phyloP scores from a whole-genome alignment of 2,329 filamentous ascomycete species.

The Diatrype stigma region DNA sequence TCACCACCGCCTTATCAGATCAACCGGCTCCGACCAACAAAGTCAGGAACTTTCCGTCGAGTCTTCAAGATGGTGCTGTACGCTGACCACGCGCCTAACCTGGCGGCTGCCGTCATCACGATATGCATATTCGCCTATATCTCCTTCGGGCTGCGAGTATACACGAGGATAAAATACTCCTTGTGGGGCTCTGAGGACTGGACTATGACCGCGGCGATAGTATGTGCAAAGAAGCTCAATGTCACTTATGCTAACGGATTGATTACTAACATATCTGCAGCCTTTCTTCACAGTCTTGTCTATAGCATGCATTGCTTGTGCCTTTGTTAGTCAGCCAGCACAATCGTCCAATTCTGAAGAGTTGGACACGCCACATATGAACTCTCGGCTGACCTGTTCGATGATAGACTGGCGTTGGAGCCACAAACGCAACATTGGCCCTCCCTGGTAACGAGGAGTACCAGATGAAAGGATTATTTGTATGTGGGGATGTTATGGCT shows the following conservation, averaged over 20 bases:
- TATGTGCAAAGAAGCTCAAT: not conserved
- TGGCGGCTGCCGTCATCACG: conserved; percentile 14
- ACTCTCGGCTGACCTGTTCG: not conserved
- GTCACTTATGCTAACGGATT: too few species aligned
- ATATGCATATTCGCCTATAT: conserved; percentile 9
- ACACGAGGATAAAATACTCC: conserved; percentile 6
- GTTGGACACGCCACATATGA: not conserved
- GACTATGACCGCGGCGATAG: conserved; percentile 12
- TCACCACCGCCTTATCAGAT: too few species aligned
- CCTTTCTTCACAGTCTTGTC: conserved; percentile 10
- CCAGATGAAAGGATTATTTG: conserved; percentile 8
- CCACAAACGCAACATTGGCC: conserved; percentile 1
- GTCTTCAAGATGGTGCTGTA: conserved; percentile 7
- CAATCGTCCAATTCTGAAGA: not conserved
- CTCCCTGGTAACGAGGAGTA: conserved; percentile 11
- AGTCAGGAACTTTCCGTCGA: too few species aligned
- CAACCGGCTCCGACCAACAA: too few species aligned
- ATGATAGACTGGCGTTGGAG: conserved; percentile 9
- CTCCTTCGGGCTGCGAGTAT: conserved; percentile 9
- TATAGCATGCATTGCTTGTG: conserved; percentile 9
- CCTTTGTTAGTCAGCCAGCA: conserved; percentile 2
- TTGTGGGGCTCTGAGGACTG: conserved; percentile 15
- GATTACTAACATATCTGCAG: not conserved
- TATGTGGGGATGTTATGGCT: not conserved
- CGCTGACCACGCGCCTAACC: conserved; percentile 12